Conservation (phyloP, 1,284 basidiomycete species). For the Sporisorium exsertum region DNA sequence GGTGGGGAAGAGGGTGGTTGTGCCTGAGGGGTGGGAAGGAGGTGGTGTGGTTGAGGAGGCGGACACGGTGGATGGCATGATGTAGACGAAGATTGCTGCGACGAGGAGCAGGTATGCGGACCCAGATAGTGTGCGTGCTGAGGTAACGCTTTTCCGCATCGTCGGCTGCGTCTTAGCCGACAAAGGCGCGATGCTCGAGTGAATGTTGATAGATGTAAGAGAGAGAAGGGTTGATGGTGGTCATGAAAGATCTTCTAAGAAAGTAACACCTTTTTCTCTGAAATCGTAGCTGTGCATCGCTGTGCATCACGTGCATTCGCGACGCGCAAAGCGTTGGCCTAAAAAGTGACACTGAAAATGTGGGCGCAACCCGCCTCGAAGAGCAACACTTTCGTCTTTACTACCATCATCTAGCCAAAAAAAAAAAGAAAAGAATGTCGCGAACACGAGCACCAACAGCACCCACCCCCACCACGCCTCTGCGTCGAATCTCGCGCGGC, state of each 20-base stretch:
- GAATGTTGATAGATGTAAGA: neutral
- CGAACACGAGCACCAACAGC: constrained; percentile 23
- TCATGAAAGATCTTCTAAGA: neutral
- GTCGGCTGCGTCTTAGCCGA: constrained; percentile 15
- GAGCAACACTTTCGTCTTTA: constrained; percentile 16
- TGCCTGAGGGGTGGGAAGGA: constrained; percentile 9
- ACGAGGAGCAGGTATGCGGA: constrained; percentile 31
- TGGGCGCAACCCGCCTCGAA: neutral
- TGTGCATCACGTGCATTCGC: constrained; percentile 45
- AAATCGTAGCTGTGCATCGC: constrained; percentile 12
- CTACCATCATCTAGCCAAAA: constrained; percentile 2
- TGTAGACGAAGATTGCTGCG: constrained; percentile 20
- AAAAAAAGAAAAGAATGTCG: constrained; percentile 33
- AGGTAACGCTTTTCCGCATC: neutral
- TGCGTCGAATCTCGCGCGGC: constrained; percentile 88
- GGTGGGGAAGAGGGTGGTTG: constrained; percentile 5
- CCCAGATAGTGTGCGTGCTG: constrained; percentile 17
- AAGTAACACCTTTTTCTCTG: neutral
- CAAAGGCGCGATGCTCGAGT: constrained; percentile 7
- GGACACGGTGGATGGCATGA: constrained; percentile 16
- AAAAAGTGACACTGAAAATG: constrained; percentile 23
- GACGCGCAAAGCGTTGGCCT: constrained; percentile 24
- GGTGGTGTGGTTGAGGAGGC: neutral
- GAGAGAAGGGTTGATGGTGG: constrained; percentile 4
- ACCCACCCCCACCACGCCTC: constrained; percentile 75